A percentile compares a stretch with the other conserved stretches of the same genome.
These are phyloP conservation scores for Sporothrix luriei DNA, from an alignment of 2,329 filamentous ascomycete species.

Conservation along the genomic window DNA sequence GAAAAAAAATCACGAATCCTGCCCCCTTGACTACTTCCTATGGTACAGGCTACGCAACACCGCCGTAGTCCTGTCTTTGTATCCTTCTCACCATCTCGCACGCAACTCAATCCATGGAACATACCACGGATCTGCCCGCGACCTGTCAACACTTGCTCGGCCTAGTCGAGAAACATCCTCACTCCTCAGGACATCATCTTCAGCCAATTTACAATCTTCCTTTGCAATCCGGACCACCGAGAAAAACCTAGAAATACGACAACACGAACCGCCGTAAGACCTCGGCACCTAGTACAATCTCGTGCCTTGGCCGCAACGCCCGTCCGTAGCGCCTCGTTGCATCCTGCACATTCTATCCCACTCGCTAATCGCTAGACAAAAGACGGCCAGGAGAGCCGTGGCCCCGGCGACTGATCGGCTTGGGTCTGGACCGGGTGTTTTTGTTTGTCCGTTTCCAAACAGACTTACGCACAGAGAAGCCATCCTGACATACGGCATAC, in stretches of 20 bases:
- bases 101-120: neutral
- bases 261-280: neutral
- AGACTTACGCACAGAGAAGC: neutral
- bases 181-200: too few species aligned
- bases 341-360: constrained; percentile 11
- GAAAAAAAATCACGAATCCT: constrained; percentile 11
- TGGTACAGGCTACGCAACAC: neutral
- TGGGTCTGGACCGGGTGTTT: constrained; percentile 5
- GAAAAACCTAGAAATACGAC: neutral
- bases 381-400: neutral
- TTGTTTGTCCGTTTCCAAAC: neutral
- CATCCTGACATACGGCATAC: neutral
- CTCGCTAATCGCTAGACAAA: constrained; percentile 1
- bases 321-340: constrained; percentile 2
- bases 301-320: constrained; percentile 14
- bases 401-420: neutral
- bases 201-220: neutral
- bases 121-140: neutral
- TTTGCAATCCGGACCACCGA: neutral
- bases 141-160: neutral
- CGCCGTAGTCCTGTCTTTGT: too few species aligned
- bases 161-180: neutral
- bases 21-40: neutral
- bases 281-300: constrained; percentile 13
- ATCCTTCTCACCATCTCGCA: neutral